Conservation (phyloP, 148 eudicot species). For the Amaranthus cruentus region DNA sequence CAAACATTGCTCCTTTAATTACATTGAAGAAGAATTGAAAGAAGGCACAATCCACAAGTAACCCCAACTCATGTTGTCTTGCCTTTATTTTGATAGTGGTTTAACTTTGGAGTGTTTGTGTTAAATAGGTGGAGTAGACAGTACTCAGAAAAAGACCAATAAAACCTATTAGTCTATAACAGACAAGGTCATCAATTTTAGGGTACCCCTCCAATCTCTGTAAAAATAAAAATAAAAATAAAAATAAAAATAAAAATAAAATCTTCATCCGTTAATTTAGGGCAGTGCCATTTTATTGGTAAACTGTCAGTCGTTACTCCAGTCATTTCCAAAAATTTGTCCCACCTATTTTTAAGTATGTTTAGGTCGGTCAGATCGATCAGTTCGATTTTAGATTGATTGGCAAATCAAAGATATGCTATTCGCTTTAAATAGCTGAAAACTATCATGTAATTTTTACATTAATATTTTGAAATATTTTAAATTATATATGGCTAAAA, state of each 20-base stretch:
- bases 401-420: no score
- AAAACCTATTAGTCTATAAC: conserved; percentile 1
- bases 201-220: conserved; percentile 15
- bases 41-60: not conserved
- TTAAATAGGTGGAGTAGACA: conserved; percentile 9
- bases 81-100: conserved; percentile 3
- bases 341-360: conserved; percentile 5
- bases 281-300: conserved; percentile 35
- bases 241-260: not conserved
- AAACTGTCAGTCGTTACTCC: conserved; percentile 25
- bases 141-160: conserved; percentile 2
- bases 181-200: conserved; percentile 1
- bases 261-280: conserved; percentile 25
- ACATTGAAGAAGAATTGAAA: not conserved
- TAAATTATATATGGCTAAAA: no score
- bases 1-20: no score
- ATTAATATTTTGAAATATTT: no score
- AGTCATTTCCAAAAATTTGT: conserved; percentile 25
- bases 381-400: no score
- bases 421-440: no score
- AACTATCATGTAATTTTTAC: no score
- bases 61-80: not conserved
- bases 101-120: not conserved
- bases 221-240: no score
- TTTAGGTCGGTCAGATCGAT: no score